Evolutionary conservation across 805 yeast species (phyloP).

Genomic region (Cyberlindnera petersonii): DNA sequence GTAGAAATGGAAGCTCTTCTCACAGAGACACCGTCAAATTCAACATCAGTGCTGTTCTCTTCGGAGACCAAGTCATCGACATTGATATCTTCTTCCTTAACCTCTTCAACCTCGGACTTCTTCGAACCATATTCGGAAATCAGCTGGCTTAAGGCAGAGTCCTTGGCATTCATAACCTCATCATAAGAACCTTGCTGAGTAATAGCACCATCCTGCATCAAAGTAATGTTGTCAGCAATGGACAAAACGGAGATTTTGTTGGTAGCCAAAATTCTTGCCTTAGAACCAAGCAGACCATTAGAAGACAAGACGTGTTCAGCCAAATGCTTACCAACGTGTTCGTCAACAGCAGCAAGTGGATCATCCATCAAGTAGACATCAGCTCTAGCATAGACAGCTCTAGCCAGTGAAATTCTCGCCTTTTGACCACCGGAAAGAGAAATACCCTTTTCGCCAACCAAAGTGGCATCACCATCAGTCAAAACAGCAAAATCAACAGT

Average conservation of each 20-base stretch:
- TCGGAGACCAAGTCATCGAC: slow-evolving; percentile 20
- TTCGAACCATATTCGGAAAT: slow-evolving; percentile 61
- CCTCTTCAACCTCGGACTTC: slow-evolving; percentile 26
- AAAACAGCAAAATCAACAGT: slow-evolving; percentile 70
- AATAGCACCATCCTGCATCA: slow-evolving; percentile 67
- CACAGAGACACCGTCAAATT: slow-evolving; percentile 38
- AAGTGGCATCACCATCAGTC: slow-evolving; percentile 86
- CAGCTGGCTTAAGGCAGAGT: slow-evolving; percentile 49
- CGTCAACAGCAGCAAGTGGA: slow-evolving; percentile 94
- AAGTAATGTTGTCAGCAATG: slow-evolving; percentile 64
- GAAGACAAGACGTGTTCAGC: slow-evolving; percentile 81
- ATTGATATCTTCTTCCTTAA: slow-evolving; percentile 19
- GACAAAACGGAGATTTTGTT: slow-evolving; percentile 80
- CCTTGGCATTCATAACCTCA: slow-evolving; percentile 42
- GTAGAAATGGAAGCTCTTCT: slow-evolving; percentile 64
- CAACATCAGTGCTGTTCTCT: slow-evolving; percentile 28
- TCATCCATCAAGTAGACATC: slow-evolving; percentile 90
- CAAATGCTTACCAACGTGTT: slow-evolving; percentile 88
- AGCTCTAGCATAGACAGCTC: slow-evolving; percentile 94
- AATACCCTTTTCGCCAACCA: slow-evolving; percentile 97
- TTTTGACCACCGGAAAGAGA: slow-evolving; percentile 97
- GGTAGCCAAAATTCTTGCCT: slow-evolving; percentile 79
- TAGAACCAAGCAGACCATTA: slow-evolving; percentile 67
- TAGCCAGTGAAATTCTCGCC: slow-evolving; percentile 89
- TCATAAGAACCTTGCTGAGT: slow-evolving; percentile 62